Base-by-base conservation (phyloP, 2,329 filamentous ascomycete species). In the Aurifilum marmelostoma region DNA sequence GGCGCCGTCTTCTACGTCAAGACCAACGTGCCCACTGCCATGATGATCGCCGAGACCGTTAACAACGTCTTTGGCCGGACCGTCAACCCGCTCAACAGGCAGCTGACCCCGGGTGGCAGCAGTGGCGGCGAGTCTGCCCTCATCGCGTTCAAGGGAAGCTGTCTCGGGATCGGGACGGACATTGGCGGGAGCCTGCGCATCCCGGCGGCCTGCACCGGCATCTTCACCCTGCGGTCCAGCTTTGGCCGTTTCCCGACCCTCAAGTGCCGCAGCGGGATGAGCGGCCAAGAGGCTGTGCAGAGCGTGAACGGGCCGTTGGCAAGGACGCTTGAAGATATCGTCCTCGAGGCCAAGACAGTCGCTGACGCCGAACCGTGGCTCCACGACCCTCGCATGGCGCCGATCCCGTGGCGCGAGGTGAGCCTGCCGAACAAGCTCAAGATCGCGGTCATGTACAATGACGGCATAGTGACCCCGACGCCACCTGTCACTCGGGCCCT, bases 51-150 rank as follows among this genome's bases (percentile, higher is more conserved):
- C 16, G 89, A 91, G 75, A 86, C 83, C 1, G 86, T 89, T 21
- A 91, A 91, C 78, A 89, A 90, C 72, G 81, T 87, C 1, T 88
- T 88, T 73, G 90, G 89, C 11, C 82, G 88, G 16, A 90, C 88
- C 0, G 75, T 87, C 29, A 91, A 90, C 74, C 90, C 90, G 0
- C 78, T 80, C 8, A 90, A 90, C 74, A 83, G 87, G 32, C 78
- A 78, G 2, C 80, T 88, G 3, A 91, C 88, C 0, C 85, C 85
- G 29, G 90, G 90, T 14, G 90, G 90, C 12, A 89, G 85, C 50
- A 90, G 88, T 0, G 90, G 90, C 2, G 90, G 90, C 59, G 90
- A 92, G 75, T 85, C 85, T 7, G 89, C 89, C 0, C 81, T 92
- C 2, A 83, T 92, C 47, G 80, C 81, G 0, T 84, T 91, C 68